Evolutionary conservation across 257 asterid species (phyloP), one percentile per base, ranked within the genome.

Genomic region (Ligustrum vulgare): DNA sequence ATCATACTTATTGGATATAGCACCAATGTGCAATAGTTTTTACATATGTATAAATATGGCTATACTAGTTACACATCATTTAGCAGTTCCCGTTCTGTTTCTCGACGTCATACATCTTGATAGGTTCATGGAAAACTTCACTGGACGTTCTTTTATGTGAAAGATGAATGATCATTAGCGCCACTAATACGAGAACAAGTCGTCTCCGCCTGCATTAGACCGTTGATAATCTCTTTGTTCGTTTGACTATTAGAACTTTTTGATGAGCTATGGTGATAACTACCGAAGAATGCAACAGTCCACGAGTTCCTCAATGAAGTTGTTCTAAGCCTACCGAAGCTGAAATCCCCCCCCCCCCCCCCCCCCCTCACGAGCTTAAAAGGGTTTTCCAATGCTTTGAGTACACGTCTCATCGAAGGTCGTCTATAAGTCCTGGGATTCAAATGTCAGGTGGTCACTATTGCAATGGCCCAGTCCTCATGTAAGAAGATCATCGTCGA

Each of bases 401-500:
- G 82, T 8, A 91, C 77, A 6, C 87, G 88, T 66, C 88, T 85
- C 87, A 91, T 91, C 16, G 84, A 68, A 32, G 97, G 97, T 11
- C 93, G 90, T 36, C 84, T 82, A 1, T 89, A 77, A 16, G 93
- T 79, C 79, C 79, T 89, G 15, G 93, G 91, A 35, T 89, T 83
- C 31, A 91, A 84, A 77, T 93, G 87, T 1, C 95, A 84, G 75
- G 83, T 84, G 2, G 95, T 94, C 67, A 91, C 93, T 20, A 89
- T 70, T 2, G 97, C 90, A 6, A 91, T 81, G 12, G 97, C 88
- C 97, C 97, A 86, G 7, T 85, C 88, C 74, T 91, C 97, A n/a
- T 72, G 87, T 91, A 0, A 89, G 83, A 51, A 89, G 90, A 68
- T 91, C 97, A 54, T 91, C 97, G 11, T 91, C 87, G 58, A 86